Percentiles rank a stretch among this genome's conserved stretches.
These are phyloP conservation scores for Lentinula boryana DNA, from an alignment of 768 basidiomycete genomes.

Conservation along the genomic window DNA sequence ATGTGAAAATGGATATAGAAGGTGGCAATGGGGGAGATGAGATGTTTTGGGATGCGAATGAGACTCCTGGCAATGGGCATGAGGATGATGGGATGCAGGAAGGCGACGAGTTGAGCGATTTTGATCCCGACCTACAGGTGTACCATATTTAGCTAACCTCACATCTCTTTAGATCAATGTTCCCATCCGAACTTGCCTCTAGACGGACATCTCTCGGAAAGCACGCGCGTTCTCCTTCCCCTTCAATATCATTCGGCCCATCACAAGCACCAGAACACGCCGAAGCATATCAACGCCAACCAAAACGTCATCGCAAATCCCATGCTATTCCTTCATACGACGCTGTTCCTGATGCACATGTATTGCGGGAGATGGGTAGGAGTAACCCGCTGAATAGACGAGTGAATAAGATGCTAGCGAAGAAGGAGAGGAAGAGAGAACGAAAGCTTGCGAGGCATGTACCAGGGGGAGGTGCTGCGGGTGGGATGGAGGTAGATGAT, in stretches of 20 bases:
- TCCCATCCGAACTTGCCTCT: not conserved
- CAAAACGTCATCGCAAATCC: conserved; percentile 56
- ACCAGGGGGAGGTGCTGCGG: conserved; percentile 13
- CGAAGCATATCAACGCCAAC: conserved; percentile 21
- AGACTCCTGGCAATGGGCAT: conserved; percentile 32
- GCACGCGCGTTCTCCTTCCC: conserved; percentile 23
- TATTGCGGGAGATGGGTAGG: conserved; percentile 37
- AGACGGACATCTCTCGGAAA: conserved; percentile 22
- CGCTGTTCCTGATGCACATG: conserved; percentile 39
- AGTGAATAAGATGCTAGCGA: conserved; percentile 58
- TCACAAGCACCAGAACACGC: conserved; percentile 8
- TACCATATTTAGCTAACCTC: not conserved
- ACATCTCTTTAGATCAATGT: not conserved
- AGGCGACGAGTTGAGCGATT: conserved; percentile 18
- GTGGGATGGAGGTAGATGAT: conserved; percentile 43
- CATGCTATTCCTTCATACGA: conserved; percentile 53
- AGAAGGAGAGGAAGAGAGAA: conserved; percentile 56
- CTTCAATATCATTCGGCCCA: conserved; percentile 4
- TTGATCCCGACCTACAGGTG: not conserved
- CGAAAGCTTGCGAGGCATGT: conserved; percentile 42
- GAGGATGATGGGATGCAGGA: conserved; percentile 28
- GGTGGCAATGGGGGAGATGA: conserved; percentile 30
- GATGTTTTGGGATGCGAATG: conserved; percentile 36
- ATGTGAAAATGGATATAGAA: conserved; percentile 39
- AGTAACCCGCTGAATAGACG: conserved; percentile 58